phyloP scores from a whole-genome alignment of 352 stramenopile species.

The Pythium vanterpoolii region DNA sequence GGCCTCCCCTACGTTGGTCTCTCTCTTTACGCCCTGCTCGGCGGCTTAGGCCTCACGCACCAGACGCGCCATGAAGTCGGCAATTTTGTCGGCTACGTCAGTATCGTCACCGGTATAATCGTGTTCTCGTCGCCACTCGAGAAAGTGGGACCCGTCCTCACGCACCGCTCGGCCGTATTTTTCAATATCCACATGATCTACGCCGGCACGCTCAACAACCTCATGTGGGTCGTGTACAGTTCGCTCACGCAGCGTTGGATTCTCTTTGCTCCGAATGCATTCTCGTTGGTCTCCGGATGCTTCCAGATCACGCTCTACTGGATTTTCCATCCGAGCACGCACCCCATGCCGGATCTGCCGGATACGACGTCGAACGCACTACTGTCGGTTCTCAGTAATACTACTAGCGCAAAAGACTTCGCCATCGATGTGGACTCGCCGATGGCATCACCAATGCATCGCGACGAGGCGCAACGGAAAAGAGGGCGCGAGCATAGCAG shows the following conservation, averaged over 20 bases:
- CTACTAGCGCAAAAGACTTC: too few relatives aligned
- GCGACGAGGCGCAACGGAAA: too few relatives aligned
- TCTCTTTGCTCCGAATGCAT: slow-evolving; percentile 49
- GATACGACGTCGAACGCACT: too few relatives aligned
- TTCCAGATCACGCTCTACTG: slow-evolving; percentile 40
- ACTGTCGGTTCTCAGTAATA: too few relatives aligned
- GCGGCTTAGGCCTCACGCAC: slow-evolving; percentile 25
- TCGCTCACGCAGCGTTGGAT: slow-evolving; percentile 39
- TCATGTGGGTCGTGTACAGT: slow-evolving; percentile 48
- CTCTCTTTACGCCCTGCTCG: slow-evolving; percentile 18
- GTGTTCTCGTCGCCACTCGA: slow-evolving; percentile 56
- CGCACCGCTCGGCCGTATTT: slow-evolving; percentile 43
- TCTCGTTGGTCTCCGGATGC: slow-evolving; percentile 31
- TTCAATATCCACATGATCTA: slow-evolving; percentile 56
- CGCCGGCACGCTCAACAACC: slow-evolving; percentile 23
- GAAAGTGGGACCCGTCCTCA: slow-evolving; percentile 43
- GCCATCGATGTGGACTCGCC: too few relatives aligned
- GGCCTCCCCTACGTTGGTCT: too few relatives aligned
- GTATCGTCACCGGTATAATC: slow-evolving; percentile 38
- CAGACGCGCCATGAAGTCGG: slow-evolving; percentile 31
- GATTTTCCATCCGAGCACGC: slow-evolving; percentile 47
- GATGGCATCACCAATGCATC: too few relatives aligned
- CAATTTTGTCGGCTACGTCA: slow-evolving; percentile 27
- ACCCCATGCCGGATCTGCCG: too few relatives aligned
- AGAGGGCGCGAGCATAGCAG: too few relatives aligned